Percentiles rank a stretch among this genome's conserved stretches.
These are phyloP conservation scores for Solanum raphanifolium DNA, from an alignment of 257 asterid species.

Conservation along the genomic window DNA sequence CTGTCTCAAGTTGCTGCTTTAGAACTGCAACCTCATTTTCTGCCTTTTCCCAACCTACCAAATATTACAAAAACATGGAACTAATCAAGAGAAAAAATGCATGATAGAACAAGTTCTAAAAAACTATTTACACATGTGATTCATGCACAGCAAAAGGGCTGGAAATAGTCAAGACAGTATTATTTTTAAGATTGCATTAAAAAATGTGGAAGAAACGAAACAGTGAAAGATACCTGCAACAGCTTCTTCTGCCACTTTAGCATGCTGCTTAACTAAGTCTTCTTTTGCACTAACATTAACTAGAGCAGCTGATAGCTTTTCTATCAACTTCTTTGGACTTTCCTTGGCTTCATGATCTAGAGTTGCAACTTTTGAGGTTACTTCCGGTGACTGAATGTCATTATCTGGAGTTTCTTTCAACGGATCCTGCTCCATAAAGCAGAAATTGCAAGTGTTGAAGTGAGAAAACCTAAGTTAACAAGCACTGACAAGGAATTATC, in stretches of 20 bases:
- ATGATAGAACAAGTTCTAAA: not conserved
- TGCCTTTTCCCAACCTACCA: constrained; percentile 84
- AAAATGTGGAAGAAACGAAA: not conserved
- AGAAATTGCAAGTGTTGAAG: not conserved
- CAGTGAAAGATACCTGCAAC: constrained; percentile 44
- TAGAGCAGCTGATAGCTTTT: constrained; percentile 68
- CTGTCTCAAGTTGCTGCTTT: constrained; percentile 63
- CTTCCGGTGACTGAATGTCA: constrained; percentile 31
- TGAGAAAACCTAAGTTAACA: not conserved
- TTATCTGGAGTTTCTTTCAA: constrained; percentile 32
- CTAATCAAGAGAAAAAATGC: not conserved
- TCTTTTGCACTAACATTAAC: constrained; percentile 70
- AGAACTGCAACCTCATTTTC: constrained; percentile 52
- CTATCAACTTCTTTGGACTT: constrained; percentile 36
- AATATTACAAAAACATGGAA: not conserved
- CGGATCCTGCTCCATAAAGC: constrained; percentile 30
- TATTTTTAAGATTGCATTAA: not conserved
- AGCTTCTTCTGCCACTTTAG: constrained; percentile 85
- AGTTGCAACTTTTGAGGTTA: constrained; percentile 23
- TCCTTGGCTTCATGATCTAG: constrained; percentile 32
- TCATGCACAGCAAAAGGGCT: not conserved
- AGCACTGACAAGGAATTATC: not conserved
- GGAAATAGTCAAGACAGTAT: not conserved
- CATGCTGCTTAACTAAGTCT: constrained; percentile 74
- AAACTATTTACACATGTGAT: not conserved